Base-by-base conservation (phyloP, 345 rosid species). In the Brassica napus region DNA sequence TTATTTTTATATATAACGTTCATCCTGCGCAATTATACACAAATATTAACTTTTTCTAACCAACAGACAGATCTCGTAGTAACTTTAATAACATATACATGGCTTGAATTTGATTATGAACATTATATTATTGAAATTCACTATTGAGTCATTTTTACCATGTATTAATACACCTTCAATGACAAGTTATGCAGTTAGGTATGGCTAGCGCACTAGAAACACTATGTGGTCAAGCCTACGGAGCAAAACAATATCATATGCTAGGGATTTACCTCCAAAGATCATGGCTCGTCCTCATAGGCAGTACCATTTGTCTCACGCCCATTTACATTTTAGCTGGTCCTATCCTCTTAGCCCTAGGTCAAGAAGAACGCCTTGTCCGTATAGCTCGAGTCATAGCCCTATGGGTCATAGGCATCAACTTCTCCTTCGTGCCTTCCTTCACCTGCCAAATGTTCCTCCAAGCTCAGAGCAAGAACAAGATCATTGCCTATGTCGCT, bases 151-250 rank as follows among this genome's bases (percentile, higher is more conserved):
- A 49, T 12, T 6, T 14, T 58, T 58, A 26, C 44, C 15, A 8
- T 34, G 42, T 57, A 57, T n/a, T 39, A 58, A 59, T 66, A 12
- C 30, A 44, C 37, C 14, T 6, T 21, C 57, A 39, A 37, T 37
- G 73, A 59, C 9, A 42, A 73, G 15, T 5, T 37, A 18, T 75
- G 77, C 86, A 92, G 94, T 67, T 89, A 44, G 97, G 94, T 1
- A 93, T 91, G 97, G 87, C 96, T 8, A 88, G 92, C 64, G 93
- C 90, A 8, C 66, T 89, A 69, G 92, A 91, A 81, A 93, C 97
- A 8, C 79, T 93, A 8, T 93, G 97, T 32, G 98, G 98, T 39
- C 92, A 93, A 81, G 87, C 97, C 8, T 93, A 57, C 26, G 92
- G 98, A 2, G 93, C 97, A 2, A 85, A 86, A 76, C 94, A 86